Evolutionary conservation across 2,329 filamentous ascomycete genomes (phyloP).

Genomic region (Ascochyta clinopodiicola): DNA sequence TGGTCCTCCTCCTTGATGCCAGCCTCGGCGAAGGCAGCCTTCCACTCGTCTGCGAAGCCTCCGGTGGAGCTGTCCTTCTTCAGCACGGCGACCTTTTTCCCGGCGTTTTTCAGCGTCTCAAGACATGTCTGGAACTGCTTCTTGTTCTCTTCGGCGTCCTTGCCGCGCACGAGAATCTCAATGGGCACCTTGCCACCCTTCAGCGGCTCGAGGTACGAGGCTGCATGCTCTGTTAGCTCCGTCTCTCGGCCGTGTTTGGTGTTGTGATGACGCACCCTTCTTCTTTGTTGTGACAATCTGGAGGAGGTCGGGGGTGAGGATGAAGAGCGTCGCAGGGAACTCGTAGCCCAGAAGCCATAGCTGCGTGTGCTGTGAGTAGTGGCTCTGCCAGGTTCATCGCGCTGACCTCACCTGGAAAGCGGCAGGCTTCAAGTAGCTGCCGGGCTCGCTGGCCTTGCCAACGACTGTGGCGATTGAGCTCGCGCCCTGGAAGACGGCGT

Average conservation of each 20-base stretch:
- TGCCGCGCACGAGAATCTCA: constrained; percentile 89
- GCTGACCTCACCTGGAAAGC: constrained; percentile 79
- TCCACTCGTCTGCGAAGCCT: constrained; percentile 96
- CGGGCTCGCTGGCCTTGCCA: constrained; percentile 84
- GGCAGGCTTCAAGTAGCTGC: constrained; percentile 93
- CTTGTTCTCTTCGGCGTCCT: constrained; percentile 88
- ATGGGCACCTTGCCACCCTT: constrained; percentile 92
- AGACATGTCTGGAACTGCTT: constrained; percentile 86
- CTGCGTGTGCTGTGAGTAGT: constrained; percentile 57
- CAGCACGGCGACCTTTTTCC: constrained; percentile 89
- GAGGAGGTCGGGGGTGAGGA: constrained; percentile 85
- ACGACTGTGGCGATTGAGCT: constrained; percentile 88
- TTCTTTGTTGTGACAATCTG: constrained; percentile 96
- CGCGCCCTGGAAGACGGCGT: constrained; percentile 83
- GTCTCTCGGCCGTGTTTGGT: background rate
- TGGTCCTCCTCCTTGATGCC: constrained; percentile 86
- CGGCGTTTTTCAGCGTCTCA: constrained; percentile 84
- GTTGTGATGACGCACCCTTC: constrained; percentile 70
- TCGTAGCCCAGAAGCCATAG: constrained; percentile 99
- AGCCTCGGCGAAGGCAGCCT: constrained; percentile 73
- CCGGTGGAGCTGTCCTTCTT: constrained; percentile 84
- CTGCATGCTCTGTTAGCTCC: constrained; percentile 60
- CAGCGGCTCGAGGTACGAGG: constrained; percentile 89
- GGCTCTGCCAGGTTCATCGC: constrained; percentile 14
- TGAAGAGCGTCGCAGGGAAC: constrained; percentile 93